Percentiles rank a stretch among this genome's conserved stretches.
phyloP scores from a whole-genome alignment of 306 rosid species.

The Lablab purpureus region DNA sequence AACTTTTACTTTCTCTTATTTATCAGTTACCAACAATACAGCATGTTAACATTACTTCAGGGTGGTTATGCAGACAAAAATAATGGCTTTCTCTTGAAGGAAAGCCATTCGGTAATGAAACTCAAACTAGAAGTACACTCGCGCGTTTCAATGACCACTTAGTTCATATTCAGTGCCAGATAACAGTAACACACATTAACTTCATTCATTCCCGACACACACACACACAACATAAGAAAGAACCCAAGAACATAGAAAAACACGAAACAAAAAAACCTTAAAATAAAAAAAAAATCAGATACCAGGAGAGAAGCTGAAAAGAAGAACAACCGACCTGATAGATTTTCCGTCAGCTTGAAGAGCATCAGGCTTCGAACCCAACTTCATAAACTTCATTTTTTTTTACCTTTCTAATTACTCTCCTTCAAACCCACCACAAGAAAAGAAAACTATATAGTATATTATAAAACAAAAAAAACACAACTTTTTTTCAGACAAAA shows the following conservation, averaged over 20 bases:
- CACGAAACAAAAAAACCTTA: background rate
- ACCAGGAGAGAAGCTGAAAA: background rate
- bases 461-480: background rate
- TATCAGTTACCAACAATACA: slow-evolving; percentile 29
- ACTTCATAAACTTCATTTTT: slow-evolving; percentile 96
- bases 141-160: slow-evolving; percentile 20
- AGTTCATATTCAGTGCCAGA: slow-evolving; percentile 15
- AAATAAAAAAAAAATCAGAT: background rate
- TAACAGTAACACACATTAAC: background rate
- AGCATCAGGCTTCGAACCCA: slow-evolving; percentile 93
- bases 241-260: background rate
- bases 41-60: slow-evolving; percentile 29
- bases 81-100: slow-evolving; percentile 15
- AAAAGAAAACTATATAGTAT: background rate
- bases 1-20: slow-evolving; percentile 26
- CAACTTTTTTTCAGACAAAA: background rate
- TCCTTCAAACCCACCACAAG: background rate
- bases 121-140: slow-evolving; percentile 1
- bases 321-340: slow-evolving; percentile 57
- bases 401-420: background rate
- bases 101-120: background rate
- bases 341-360: slow-evolving; percentile 84
- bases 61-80: background rate
- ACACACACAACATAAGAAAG: background rate
- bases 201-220: background rate